A percentile compares a stretch with the other conserved stretches of the same genome.
These are phyloP conservation scores for Cryptococcus jaspeensis DNA, from an alignment of 1,284 basidiomycete genomes.

Conservation along the genomic window DNA sequence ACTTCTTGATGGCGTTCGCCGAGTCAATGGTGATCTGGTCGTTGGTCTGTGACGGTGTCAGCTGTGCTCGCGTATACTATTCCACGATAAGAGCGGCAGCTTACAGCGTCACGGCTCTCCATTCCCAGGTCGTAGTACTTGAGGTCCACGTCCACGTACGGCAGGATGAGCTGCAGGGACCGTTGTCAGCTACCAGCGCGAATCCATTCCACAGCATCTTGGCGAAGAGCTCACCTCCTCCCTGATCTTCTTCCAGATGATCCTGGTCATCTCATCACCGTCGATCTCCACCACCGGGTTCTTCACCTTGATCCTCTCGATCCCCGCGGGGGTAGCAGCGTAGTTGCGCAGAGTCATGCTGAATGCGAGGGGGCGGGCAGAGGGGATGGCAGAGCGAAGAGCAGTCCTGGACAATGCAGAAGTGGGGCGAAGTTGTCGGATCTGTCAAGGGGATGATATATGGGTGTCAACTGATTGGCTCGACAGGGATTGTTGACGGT, in stretches of 20 bases:
- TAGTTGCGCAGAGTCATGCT: conserved; percentile 24
- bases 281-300: conserved; percentile 96
- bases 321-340: conserved; percentile 30
- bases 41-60: conserved; percentile 64
- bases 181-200: not conserved
- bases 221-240: conserved; percentile 68
- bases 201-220: not conserved
- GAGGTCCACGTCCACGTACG: conserved; percentile 92
- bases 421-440: not conserved
- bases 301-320: conserved; percentile 63
- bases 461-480: not conserved
- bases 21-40: conserved; percentile 92
- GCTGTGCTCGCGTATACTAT: not conserved
- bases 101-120: conserved; percentile 81
- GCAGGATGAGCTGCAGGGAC: conserved; percentile 76
- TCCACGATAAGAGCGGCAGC: conserved; percentile 23
- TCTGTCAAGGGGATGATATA: not conserved
- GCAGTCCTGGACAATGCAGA: not conserved
- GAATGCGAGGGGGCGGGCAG: conserved; percentile 12
- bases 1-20: conserved; percentile 81
- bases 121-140: conserved; percentile 98
- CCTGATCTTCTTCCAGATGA: conserved; percentile 98
- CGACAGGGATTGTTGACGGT: not conserved
- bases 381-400: conserved; percentile 5
- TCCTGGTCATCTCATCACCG: conserved; percentile 95